These are phyloP conservation scores for Caloboletus inedulis DNA, from an alignment of 1,284 basidiomycete species.

Conservation along the genomic window DNA sequence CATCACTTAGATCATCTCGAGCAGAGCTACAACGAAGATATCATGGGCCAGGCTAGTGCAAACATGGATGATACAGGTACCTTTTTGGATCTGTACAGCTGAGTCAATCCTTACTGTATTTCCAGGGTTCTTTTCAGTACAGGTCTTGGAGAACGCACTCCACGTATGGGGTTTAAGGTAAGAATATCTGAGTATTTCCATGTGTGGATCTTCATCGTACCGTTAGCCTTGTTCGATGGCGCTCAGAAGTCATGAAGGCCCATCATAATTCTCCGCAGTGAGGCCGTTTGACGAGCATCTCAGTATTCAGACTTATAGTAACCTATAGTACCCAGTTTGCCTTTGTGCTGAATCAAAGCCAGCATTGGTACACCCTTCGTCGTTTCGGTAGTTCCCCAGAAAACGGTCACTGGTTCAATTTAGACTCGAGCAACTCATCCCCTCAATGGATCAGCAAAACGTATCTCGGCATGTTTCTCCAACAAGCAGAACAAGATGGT, in stretches of 20 bases:
- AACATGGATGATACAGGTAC: slow-evolving; percentile 89
- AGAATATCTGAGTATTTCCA: slow-evolving; percentile 19
- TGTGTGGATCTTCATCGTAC: slow-evolving; percentile 9
- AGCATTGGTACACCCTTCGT: slow-evolving; percentile 89
- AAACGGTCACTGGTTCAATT: slow-evolving; percentile 83
- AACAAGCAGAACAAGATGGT: slow-evolving; percentile 86
- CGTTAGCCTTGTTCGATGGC: slow-evolving; percentile 73
- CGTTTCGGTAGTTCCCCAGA: slow-evolving; percentile 65
- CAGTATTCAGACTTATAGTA: slow-evolving; percentile 11
- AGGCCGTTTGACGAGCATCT: slow-evolving; percentile 26
- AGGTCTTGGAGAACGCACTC: slow-evolving; percentile 78
- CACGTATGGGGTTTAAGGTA: slow-evolving; percentile 81
- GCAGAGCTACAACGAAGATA: slow-evolving; percentile 51
- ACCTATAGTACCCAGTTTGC: slow-evolving; percentile 70
- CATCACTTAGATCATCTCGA: slow-evolving; percentile 63
- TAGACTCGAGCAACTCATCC: slow-evolving; percentile 71
- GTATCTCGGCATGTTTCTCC: slow-evolving; percentile 83
- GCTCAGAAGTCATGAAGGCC: slow-evolving; percentile 75
- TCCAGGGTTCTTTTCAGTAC: slow-evolving; percentile 82
- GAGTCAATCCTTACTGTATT: slow-evolving; percentile 1
- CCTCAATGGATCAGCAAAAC: slow-evolving; percentile 84
- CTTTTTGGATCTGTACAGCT: not conserved
- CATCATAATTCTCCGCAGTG: slow-evolving; percentile 80
- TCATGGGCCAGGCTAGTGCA: slow-evolving; percentile 47
- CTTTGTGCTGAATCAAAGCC: slow-evolving; percentile 84